Conservation (phyloP, 1,284 basidiomycete species). For the Waitea zeae region DNA sequence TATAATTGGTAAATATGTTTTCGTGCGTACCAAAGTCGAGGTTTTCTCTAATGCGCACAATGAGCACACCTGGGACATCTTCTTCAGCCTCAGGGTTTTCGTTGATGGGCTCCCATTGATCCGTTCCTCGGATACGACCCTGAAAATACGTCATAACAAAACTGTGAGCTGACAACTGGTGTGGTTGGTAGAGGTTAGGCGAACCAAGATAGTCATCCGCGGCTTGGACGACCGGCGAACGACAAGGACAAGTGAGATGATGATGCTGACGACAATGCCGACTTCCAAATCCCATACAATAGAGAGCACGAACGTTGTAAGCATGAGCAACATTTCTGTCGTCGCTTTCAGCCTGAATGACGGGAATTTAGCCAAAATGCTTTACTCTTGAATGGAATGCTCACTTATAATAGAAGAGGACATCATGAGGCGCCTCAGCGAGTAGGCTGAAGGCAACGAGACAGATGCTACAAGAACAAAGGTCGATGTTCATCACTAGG, state of each 20-base stretch:
- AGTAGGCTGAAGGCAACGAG: constrained; percentile 76
- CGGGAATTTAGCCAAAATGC: too few species aligned
- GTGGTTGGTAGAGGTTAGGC: too few species aligned
- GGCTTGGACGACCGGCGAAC: constrained; percentile 74
- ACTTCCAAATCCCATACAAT: constrained; percentile 70
- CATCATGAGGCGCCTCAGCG: constrained; percentile 76
- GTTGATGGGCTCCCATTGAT: constrained; percentile 66
- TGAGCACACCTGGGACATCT: constrained; percentile 62
- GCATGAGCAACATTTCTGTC: constrained; percentile 74
- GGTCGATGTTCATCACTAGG: too few species aligned
- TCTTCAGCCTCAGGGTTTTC: constrained; percentile 66
- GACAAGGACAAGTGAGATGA: constrained; percentile 75
- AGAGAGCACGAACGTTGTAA: constrained; percentile 68
- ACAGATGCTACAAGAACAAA: too few species aligned
- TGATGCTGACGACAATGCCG: constrained; percentile 72
- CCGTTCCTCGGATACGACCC: constrained; percentile 71
- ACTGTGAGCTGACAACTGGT: not conserved
- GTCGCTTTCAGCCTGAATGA: constrained; percentile 82
- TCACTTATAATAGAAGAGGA: constrained; percentile 67
- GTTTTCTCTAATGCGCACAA: constrained; percentile 68
- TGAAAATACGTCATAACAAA: constrained; percentile 10
- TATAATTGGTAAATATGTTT: constrained; percentile 1
- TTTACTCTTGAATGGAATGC: too few species aligned
- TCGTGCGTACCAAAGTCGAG: constrained; percentile 66
- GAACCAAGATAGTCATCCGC: constrained; percentile 50